Evolutionary conservation across 345 rosid genomes (phyloP).

Genomic region (Populus davidiana): DNA sequence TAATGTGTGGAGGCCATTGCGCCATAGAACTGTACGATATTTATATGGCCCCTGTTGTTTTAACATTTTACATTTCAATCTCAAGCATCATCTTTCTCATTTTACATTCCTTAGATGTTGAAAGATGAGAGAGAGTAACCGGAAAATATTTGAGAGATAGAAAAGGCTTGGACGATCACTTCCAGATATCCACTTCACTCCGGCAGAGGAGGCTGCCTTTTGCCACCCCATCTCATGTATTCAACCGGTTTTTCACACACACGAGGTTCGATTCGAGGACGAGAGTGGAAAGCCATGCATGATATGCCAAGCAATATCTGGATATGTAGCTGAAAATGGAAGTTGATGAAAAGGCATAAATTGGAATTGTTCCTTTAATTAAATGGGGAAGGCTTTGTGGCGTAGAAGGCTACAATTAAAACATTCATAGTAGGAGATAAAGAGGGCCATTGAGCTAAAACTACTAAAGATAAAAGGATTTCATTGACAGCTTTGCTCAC

Average conservation of each 20-base stretch:
- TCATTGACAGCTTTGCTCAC: neutral
- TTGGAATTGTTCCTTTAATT: neutral
- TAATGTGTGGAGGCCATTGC: no score
- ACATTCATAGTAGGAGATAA: neutral
- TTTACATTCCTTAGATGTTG: no score
- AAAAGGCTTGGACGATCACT: no score
- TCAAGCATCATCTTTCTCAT: no score
- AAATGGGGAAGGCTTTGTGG: neutral
- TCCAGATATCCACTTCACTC: neutral
- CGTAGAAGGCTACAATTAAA: neutral
- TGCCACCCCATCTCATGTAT: slow-evolving; percentile 33
- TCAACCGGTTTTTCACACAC: neutral
- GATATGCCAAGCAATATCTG: neutral
- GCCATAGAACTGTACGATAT: no score
- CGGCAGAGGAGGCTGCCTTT: slow-evolving; percentile 23
- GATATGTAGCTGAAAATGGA: neutral
- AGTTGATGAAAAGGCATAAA: neutral
- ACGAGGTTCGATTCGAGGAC: neutral
- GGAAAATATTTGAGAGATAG: no score
- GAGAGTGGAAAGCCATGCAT: neutral
- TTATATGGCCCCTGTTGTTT: no score
- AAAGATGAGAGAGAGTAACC: no score
- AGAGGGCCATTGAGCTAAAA: neutral
- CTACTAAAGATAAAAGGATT: neutral
- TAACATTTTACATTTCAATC: no score